Percentiles rank a stretch among this genome's conserved stretches.
phyloP scores from a whole-genome alignment of 129 eudicot species.

The Kitagawia praeruptora region DNA sequence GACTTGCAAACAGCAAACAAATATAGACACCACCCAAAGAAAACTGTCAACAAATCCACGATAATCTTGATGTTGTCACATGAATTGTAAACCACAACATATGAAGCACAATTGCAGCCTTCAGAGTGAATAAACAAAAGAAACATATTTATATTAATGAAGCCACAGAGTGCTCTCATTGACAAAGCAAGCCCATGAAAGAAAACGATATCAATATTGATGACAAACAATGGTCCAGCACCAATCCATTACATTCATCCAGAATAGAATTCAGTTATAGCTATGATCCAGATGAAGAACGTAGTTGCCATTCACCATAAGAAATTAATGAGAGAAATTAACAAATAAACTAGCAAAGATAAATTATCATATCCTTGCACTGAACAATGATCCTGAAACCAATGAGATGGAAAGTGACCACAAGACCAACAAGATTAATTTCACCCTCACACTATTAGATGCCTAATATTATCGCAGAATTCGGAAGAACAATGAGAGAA shows the following conservation, averaged over 20 bases:
- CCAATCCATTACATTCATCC: conserved; percentile 1
- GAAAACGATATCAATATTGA: background rate
- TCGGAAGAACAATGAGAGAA: background rate
- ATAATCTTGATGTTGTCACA: background rate
- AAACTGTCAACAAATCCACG: background rate
- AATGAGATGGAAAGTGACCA: background rate
- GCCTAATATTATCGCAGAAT: background rate
- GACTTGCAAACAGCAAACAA: background rate
- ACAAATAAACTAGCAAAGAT: background rate
- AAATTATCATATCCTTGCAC: background rate
- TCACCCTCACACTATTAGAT: background rate
- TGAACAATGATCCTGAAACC: background rate
- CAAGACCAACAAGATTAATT: background rate
- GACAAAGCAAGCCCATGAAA: background rate
- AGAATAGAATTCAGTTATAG: background rate
- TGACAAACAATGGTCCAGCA: background rate
- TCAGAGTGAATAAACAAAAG: background rate
- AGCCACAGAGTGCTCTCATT: background rate
- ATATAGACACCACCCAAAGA: background rate
- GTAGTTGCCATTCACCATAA: background rate
- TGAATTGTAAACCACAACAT: background rate
- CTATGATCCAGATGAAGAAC: background rate
- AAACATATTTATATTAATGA: background rate
- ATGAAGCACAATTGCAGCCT: background rate
- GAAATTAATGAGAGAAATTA: background rate